phyloP scores from a whole-genome alignment of 1,284 basidiomycete species.

The Anthracocystis panici-leucophaei region DNA sequence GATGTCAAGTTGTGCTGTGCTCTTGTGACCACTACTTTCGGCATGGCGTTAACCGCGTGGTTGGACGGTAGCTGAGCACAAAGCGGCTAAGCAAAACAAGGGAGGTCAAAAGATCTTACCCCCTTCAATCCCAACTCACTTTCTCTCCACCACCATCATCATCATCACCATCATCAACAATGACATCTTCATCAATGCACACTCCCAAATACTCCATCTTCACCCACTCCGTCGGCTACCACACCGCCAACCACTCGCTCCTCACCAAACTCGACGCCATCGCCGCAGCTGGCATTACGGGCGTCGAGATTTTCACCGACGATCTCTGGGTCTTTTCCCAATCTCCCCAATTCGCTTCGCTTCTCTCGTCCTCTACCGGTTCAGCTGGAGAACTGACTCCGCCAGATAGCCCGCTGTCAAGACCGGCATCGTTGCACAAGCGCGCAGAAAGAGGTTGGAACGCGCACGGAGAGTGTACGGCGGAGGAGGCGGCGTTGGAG shows the following conservation, averaged over 20 bases:
- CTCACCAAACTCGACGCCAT: slow-evolving; percentile 25
- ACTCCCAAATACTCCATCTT: slow-evolving; percentile 31
- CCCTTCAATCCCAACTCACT: no score
- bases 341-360: background rate
- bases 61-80: no score
- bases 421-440: background rate
- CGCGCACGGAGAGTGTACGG: slow-evolving; percentile 37
- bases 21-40: no score
- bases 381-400: slow-evolving; percentile 11
- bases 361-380: background rate
- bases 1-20: no score
- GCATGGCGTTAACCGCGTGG: no score
- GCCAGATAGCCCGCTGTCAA: slow-evolving; percentile 15
- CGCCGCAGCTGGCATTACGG: slow-evolving; percentile 10
- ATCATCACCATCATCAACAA: background rate
- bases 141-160: no score
- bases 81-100: no score
- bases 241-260: slow-evolving; percentile 21
- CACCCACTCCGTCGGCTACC: slow-evolving; percentile 33
- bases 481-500: slow-evolving; percentile 16
- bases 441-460: slow-evolving; percentile 12
- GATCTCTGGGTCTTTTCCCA: slow-evolving; percentile 22
- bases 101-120: no score
- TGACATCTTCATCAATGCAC: background rate
- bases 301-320: slow-evolving; percentile 43